Conservation (phyloP, 768 basidiomycete species). For the Butyriboletus loyo region DNA sequence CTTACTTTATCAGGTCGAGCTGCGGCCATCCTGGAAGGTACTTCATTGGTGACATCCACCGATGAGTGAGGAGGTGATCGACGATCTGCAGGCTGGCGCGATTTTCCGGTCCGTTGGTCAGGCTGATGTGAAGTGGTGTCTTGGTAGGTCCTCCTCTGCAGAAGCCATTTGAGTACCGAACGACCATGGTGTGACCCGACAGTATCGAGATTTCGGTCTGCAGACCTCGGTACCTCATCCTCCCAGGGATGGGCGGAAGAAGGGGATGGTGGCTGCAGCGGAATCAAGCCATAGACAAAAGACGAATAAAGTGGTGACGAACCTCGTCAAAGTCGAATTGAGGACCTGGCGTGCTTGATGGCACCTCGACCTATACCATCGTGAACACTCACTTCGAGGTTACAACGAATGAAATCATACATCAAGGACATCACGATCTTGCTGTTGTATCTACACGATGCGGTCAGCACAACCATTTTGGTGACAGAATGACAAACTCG, state of each 20-base stretch:
- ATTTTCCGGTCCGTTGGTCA: background rate
- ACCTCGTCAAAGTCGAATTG: no score
- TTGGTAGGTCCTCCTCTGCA: background rate
- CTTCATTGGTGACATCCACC: no score
- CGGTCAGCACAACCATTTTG: background rate
- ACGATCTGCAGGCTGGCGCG: background rate
- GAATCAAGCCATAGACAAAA: background rate
- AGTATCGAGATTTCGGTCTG: background rate
- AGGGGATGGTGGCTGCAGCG: background rate
- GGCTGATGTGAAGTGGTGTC: background rate
- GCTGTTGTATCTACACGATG: background rate
- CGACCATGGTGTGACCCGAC: background rate
- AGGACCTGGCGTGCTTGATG: no score
- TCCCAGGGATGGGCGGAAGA: background rate
- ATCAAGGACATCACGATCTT: background rate
- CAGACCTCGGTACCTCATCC: no score
- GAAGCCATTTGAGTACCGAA: no score
- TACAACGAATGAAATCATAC: background rate
- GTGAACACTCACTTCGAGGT: background rate
- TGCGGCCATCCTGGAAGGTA: background rate
- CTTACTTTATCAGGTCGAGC: background rate
- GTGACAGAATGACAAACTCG: background rate
- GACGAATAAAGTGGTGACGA: background rate
- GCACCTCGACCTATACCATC: background rate
- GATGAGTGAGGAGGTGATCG: background rate